Conservation (phyloP, 495 filamentous ascomycete genomes). For the Pseudomonodictys pantanalensis region DNA sequence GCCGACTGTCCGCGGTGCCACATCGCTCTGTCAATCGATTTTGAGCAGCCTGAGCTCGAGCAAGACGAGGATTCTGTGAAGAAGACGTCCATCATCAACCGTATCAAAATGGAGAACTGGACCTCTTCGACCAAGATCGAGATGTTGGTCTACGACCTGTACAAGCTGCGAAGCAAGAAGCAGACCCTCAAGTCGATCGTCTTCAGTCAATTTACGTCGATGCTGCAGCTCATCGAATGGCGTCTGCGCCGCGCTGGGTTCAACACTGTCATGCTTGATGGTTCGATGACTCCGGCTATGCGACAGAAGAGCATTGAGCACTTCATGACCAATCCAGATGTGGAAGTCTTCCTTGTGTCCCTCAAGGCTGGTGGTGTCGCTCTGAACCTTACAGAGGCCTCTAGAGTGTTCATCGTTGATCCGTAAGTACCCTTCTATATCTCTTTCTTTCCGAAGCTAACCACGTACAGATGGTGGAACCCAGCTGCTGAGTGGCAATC, state of each 20-base stretch:
- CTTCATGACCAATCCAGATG: slow-evolving; percentile 90
- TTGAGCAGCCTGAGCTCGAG: slow-evolving; percentile 90
- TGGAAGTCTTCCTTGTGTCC: slow-evolving; percentile 92
- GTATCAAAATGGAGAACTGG: slow-evolving; percentile 97
- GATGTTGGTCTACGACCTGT: slow-evolving; percentile 87
- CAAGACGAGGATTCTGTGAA: slow-evolving; percentile 79
- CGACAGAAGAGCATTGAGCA: slow-evolving; percentile 87
- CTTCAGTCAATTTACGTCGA: slow-evolving; percentile 69
- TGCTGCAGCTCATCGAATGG: slow-evolving; percentile 87
- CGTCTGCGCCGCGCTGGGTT: slow-evolving; percentile 90
- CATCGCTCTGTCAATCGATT: slow-evolving; percentile 81
- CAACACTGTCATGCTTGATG: slow-evolving; percentile 95
- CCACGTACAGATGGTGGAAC: slow-evolving; percentile 78
- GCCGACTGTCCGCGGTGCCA: slow-evolving; percentile 92
- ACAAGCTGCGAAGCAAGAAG: slow-evolving; percentile 82
- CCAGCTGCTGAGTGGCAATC: slow-evolving; percentile 97
- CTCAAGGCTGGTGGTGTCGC: slow-evolving; percentile 95
- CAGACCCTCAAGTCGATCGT: slow-evolving; percentile 85
- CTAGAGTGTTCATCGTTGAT: slow-evolving; percentile 90
- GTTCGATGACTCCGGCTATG: slow-evolving; percentile 90
- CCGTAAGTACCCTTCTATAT: slow-evolving; percentile 57
- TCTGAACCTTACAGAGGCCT: slow-evolving; percentile 90
- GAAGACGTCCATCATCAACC: slow-evolving; percentile 93
- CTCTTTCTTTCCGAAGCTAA: slow-evolving; percentile 26
- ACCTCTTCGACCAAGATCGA: slow-evolving; percentile 97